Evolutionary conservation across 371 early-diverging fungal species (phyloP), one percentile per base, ranked within the genome.

Genomic region (Lichtheimia ornata): DNA sequence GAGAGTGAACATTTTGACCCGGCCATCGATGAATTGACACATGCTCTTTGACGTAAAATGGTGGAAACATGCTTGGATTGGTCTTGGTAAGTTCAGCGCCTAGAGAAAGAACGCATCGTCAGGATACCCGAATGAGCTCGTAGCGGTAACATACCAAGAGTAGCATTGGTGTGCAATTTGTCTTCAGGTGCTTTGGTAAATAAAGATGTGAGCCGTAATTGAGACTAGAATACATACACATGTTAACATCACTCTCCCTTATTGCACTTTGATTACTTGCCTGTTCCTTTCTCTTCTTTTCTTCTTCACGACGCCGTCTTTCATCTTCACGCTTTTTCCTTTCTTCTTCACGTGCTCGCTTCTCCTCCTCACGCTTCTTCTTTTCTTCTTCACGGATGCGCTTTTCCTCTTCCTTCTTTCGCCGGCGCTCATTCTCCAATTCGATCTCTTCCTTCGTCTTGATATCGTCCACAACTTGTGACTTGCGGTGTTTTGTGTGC

Each of bases 11-110:
- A 61, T 45, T 65, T 35, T 58, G 71, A 73, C 3, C 57, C 49
- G 75, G 71, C 50, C 72, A 62, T 7, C 71, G 66, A 44, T 79
- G 67, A 68, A 86, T 65, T 5, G 70, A 70, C 1, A 87, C 81
- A 55, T 81, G 63, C 14, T 79, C 79, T 42, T 87, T 86, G 44
- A 87, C 73, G 66, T 87, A 84, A 64, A 91, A 91, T 14, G 88
- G 86, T 2, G 84, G 84, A 63, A 93, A 93, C 4, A 79, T 65
- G 45, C 27, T 56, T n/a, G n/a, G 42, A 1, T 77, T 69, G 27
- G 65, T 56, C 28, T 43, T 57, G 50, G 42, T 27, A 9, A 41
- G 22, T 18, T 42, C 27, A 2, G 50, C 18, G 43, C 14, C 62
- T 59, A 52, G 20, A 6, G 9, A 35, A 5, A 35, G 7, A 28